Conservation (phyloP, 23 red algal genomes). For the Pyropia yezoensis region DNA sequence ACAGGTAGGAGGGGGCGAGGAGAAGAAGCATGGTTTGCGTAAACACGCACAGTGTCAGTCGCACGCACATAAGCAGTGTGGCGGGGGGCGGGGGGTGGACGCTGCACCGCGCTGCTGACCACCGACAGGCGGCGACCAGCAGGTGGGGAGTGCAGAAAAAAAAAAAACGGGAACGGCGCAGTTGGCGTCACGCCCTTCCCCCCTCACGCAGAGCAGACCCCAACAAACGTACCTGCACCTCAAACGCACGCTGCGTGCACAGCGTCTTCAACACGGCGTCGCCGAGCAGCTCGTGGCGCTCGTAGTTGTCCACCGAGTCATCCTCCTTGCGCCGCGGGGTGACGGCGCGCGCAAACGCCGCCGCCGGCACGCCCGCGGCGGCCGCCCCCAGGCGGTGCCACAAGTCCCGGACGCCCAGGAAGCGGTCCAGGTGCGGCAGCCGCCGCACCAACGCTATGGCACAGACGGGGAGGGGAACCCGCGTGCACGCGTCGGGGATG, state of each 20-base stretch:
- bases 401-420: constrained; percentile 35
- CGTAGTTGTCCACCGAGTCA: constrained; percentile 24
- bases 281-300: constrained; percentile 53
- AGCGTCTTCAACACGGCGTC: constrained; percentile 55
- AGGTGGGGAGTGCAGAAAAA: too few relatives aligned
- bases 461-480: constrained; percentile 21
- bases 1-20: too few relatives aligned
- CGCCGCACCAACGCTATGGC: constrained; percentile 17
- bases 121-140: too few relatives aligned
- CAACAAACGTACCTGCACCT: too few relatives aligned
- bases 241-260: constrained; percentile 15
- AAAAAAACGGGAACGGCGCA: too few relatives aligned
- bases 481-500: constrained; percentile 9
- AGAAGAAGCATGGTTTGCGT: too few relatives aligned
- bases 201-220: too few relatives aligned
- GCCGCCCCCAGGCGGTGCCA: constrained; percentile 26
- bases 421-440: constrained; percentile 42
- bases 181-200: too few relatives aligned
- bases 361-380: constrained; percentile 2
- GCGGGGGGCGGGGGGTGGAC: too few relatives aligned
- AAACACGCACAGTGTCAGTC: too few relatives aligned
- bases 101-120: too few relatives aligned
- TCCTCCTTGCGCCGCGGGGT: constrained; percentile 31
- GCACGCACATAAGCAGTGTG: too few relatives aligned
- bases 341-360: constrained; percentile 31